Base-by-base conservation (phyloP, 2,329 filamentous ascomycete species). In the Cladosporium halotolerans region DNA sequence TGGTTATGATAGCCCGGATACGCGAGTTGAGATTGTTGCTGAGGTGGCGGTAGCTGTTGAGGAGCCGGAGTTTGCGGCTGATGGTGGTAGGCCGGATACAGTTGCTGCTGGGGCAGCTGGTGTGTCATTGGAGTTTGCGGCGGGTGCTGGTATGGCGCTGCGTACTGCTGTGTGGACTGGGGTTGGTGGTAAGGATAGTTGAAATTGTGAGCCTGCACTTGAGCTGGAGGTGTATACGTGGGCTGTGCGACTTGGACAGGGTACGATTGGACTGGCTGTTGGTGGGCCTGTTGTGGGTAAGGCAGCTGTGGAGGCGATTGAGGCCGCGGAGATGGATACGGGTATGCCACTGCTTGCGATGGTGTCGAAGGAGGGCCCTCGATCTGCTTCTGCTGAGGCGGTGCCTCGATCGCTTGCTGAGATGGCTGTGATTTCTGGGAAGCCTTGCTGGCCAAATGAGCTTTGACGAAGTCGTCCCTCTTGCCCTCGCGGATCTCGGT, bases 401-500 rank as follows among this genome's bases (percentile, higher is more conserved):
- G 40, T 18, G 40, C 6, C n/a, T 51, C 39, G 2, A 38, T 51
- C 13, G 40, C 39, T 13, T 32, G 39, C 14, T 44, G 40, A 2
- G 36, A 19, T 4, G 31, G 13, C 9, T 51, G 32, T 3, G 3
- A 19, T 7, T 16, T 14, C 31, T 51, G 42, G 5, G 31, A 16
- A 16, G 48, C 32, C 18, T 44, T 23, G n/a, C 40, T 44, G 32
- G 34, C 40, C 3, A 51, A 18, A 9, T 51, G 48, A 3, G 40
- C 44, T 13, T 11, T 34, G 1, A 51, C 40, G 9, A 51, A 51
- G 18, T 38, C 42, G 9, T 51, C 48, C 19, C 32, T 38, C 32
- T 28, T 51, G 9, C 48, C 48, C 9, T 51, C 40, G 9, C 48
- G 48, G 11, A 51, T 51, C 2, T 51, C 40, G 4, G 43, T 19